Base-by-base conservation (phyloP, 2,329 filamentous ascomycete genomes). In the Calonectria montana region DNA sequence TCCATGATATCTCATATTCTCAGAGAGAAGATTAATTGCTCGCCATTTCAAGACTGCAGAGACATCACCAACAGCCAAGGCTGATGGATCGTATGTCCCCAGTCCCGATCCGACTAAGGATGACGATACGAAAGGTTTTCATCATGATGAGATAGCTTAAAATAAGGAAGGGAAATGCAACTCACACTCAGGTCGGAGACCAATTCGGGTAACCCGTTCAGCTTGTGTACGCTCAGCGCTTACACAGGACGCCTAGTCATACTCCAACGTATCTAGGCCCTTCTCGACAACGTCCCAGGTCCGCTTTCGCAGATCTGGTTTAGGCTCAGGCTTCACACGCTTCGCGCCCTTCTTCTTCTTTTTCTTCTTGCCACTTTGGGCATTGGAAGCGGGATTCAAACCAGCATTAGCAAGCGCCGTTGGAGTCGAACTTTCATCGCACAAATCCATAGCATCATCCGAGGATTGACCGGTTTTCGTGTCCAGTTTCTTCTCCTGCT, bases 91-190 rank as follows among this genome's bases (percentile, higher is more conserved):
- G 61, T 84, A 73, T 76, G 74, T 74, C 78, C 74, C 74, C 74
- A 77, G 74, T 75, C 76, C 74, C 72, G 81, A 84, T 97, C 92
- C 90, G 95, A 88, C 94, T 97, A 97, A 97, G 95, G 95, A 97
- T 97, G 95, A 97, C 94, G 93, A 95, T 96, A 95, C 78, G 53
- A 73, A 86, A 89, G 84, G 83, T 88, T 95, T 91, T 97, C 95
- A 96, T 97, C 95, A 96, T 93, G 72, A 73, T 74, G 71, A 72
- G 74, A 62, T 18, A 31, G 64, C n/a, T 39, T 21, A 7, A 55
- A 66, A 66, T 48, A 53, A 7, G 23, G 61, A 67, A 50, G 48
- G 6, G 23, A 61, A 59, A 55, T 27, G 4, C 6, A 55, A 74
- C 74, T 73, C 71, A 78, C 77, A 63, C 18, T 16, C 15, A 23